Evolutionary conservation across 2,329 filamentous ascomycete genomes (phyloP).

Genomic region (Capronia epimyces): DNA sequence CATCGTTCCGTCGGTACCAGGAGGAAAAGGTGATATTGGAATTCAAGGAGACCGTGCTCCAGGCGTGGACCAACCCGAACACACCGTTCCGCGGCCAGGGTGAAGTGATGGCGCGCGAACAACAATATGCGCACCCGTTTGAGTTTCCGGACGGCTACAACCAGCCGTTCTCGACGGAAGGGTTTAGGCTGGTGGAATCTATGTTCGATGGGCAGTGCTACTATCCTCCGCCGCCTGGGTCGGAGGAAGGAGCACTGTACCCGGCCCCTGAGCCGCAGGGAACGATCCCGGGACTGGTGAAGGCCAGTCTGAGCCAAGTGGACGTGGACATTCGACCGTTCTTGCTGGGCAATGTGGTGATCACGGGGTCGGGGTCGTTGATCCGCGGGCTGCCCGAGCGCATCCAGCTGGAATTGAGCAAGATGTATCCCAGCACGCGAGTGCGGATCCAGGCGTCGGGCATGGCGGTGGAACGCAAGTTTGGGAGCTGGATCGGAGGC

Average conservation of each 20-base stretch:
- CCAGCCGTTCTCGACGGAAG: constrained; percentile 84
- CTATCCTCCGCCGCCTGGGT: constrained; percentile 47
- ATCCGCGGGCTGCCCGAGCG: constrained; percentile 90
- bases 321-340: constrained; percentile 84
- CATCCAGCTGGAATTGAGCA: constrained; percentile 74
- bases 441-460: constrained; percentile 86
- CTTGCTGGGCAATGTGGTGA: constrained; percentile 81
- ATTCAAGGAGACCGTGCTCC: constrained; percentile 96
- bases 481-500: constrained; percentile 92
- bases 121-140: constrained; percentile 69
- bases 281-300: constrained; percentile 78
- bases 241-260: constrained; percentile 31
- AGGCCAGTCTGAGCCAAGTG: constrained; percentile 67
- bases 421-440: constrained; percentile 75
- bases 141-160: constrained; percentile 98
- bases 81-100: constrained; percentile 26
- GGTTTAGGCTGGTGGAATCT: constrained; percentile 79
- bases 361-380: constrained; percentile 81
- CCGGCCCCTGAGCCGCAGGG: constrained; percentile 61
- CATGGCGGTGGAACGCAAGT: constrained; percentile 80
- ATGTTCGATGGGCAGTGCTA: constrained; percentile 84
- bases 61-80: constrained; percentile 65
- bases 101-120: constrained; percentile 62
- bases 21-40: constrained; percentile 91
- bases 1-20: constrained; percentile 74